Conservation (phyloP, 352 stramenopile genomes). For the Phytophthora pisi region DNA sequence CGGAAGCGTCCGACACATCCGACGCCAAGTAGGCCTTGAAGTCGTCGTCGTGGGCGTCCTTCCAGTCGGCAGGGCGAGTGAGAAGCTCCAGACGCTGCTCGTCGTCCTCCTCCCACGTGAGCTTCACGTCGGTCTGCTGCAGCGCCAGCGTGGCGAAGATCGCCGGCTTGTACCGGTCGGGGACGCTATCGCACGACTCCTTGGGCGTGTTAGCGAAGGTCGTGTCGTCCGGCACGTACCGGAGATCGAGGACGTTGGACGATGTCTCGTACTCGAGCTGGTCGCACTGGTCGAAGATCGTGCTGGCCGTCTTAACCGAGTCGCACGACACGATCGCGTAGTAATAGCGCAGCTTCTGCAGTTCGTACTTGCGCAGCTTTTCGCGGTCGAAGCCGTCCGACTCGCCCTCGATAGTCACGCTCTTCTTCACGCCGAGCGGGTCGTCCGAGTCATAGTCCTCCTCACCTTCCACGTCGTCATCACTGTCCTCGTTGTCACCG, state of each 20-base stretch:
- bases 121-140: constrained; percentile 92
- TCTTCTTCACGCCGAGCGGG: constrained; percentile 71
- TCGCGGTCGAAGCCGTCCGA: constrained; percentile 92
- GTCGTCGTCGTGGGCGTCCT: constrained; percentile 91
- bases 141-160: constrained; percentile 95
- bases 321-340: constrained; percentile 97
- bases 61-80: constrained; percentile 78
- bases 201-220: constrained; percentile 90
- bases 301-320: constrained; percentile 88
- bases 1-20: constrained; percentile 69
- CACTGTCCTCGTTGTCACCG: constrained; percentile 30
- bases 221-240: constrained; percentile 94
- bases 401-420: constrained; percentile 54
- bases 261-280: constrained; percentile 98
- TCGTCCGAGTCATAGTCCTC: constrained; percentile 76
- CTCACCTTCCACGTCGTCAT: constrained; percentile 42
- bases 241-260: constrained; percentile 94
- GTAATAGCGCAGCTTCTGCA: constrained; percentile 98
- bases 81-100: constrained; percentile 88
- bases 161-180: constrained; percentile 94
- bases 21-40: constrained; percentile 95
- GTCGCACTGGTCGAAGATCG: constrained; percentile 96
- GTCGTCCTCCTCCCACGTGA: constrained; percentile 97
- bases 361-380: constrained; percentile 96
- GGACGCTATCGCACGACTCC: constrained; percentile 80